Evolutionary conservation across 2,329 filamentous ascomycete species (phyloP).

Genomic region (Orbilia quercus): DNA sequence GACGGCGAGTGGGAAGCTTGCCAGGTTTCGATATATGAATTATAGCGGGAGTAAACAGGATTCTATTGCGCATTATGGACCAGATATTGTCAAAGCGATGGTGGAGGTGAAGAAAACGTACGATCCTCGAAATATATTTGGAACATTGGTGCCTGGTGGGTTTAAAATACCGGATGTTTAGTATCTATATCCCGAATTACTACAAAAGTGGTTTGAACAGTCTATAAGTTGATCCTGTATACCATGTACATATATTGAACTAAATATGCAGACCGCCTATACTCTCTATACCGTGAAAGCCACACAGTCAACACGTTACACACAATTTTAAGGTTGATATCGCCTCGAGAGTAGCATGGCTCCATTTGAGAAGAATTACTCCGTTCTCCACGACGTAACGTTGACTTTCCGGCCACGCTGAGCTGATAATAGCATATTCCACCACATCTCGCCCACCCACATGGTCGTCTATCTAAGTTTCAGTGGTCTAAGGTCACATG

Average conservation of each 20-base stretch:
- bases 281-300: no score
- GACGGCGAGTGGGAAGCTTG: slow-evolving; percentile 61
- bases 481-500: neutral
- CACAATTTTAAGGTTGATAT: no score
- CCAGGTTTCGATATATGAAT: slow-evolving; percentile 65
- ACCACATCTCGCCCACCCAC: neutral
- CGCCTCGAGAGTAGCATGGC: neutral
- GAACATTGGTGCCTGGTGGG: slow-evolving; percentile 61
- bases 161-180: slow-evolving; percentile 60
- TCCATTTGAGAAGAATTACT: slow-evolving; percentile 5
- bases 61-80: slow-evolving; percentile 64
- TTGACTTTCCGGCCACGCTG: neutral
- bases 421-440: slow-evolving; percentile 8
- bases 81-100: slow-evolving; percentile 61
- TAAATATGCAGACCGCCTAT: neutral
- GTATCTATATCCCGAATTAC: no score
- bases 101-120: slow-evolving; percentile 58
- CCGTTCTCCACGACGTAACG: neutral
- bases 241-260: neutral
- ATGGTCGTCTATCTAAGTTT: neutral
- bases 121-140: slow-evolving; percentile 61
- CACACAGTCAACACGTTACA: no score
- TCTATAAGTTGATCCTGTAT: neutral
- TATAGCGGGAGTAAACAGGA: slow-evolving; percentile 66
- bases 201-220: neutral